Conservation (phyloP, 164 flowering plant genomes). For the Vitis rotundifolia region DNA sequence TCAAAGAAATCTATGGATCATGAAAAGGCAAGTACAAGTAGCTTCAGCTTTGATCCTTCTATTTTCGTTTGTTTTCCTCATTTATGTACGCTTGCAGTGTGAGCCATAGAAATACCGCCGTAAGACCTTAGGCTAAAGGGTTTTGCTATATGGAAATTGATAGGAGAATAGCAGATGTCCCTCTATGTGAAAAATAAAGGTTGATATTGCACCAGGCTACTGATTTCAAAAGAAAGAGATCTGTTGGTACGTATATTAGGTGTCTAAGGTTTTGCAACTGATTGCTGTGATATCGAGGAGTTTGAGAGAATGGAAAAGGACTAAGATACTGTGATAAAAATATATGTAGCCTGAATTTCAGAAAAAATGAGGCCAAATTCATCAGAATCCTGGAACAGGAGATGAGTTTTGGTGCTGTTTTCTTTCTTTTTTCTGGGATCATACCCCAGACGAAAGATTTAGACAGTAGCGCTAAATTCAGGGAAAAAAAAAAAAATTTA, state of each 20-base stretch:
- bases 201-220: background rate
- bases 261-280: too few relatives aligned
- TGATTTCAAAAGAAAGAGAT: background rate
- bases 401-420: background rate
- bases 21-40: background rate
- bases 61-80: background rate
- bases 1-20: background rate
- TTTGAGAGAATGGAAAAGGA: background rate
- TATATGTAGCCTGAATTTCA: background rate
- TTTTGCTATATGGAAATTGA: background rate
- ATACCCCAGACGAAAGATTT: background rate
- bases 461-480: too few relatives aligned
- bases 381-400: background rate
- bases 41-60: background rate
- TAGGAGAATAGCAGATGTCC: too few relatives aligned
- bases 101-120: background rate
- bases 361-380: background rate
- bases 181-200: background rate
- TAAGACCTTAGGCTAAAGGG: background rate
- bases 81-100: background rate
- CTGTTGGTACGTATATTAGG: background rate
- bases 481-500: too few relatives aligned
- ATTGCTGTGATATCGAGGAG: too few relatives aligned
- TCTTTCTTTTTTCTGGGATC: background rate
- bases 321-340: background rate